Base-by-base conservation (phyloP, 2,329 filamentous ascomycete species). In the Neospermospora avenae region DNA sequence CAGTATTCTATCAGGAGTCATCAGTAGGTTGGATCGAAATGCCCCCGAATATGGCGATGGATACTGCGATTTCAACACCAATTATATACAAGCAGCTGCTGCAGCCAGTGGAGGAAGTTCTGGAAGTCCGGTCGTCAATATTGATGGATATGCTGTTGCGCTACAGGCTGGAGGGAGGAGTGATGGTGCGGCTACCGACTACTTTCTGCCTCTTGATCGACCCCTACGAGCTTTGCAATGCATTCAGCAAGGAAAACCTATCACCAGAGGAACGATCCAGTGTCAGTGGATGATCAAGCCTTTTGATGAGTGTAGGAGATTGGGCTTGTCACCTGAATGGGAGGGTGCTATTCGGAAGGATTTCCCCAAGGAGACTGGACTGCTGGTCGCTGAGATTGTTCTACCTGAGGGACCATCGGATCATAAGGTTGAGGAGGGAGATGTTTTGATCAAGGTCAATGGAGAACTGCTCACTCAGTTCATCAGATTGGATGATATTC, bases 1-100 rank as follows among this genome's bases (percentile, higher is more conserved):
- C 68, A 97, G 92, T 80, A 99, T 99, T 69, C 79, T 99, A 60
- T 98, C 95, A 5, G 95, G 95, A 69, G 93, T 99, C 58, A 99
- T 99, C 74, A 96, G 92, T 77, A 87, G 95, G 69, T 80, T 99
- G 61, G 95, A 99, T 71, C 86, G 95, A 68, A 99, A 99, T 75
- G 96, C 96, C 1, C 95, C 95, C 16, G 95, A 99, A 71, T 98
- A 99, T 69, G 93, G 93, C 58, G 95, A 98, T 65, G 95, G 95
- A 28, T 99, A 99, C 75, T 95, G 93, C 75, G 95, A 99, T 74
- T 99, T 99, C 84, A 99, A 89, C 74, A 88, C 84, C 53, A 87
- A 96, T 74, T 99, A 99, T 80, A 98, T 98, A 70, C 95, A 99
- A 77, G 95, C 96, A 65, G 96, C 96, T 14, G 96, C 95, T 3